phyloP scores from a whole-genome alignment of 140 eudicot species.

The Stevia rebaudiana region DNA sequence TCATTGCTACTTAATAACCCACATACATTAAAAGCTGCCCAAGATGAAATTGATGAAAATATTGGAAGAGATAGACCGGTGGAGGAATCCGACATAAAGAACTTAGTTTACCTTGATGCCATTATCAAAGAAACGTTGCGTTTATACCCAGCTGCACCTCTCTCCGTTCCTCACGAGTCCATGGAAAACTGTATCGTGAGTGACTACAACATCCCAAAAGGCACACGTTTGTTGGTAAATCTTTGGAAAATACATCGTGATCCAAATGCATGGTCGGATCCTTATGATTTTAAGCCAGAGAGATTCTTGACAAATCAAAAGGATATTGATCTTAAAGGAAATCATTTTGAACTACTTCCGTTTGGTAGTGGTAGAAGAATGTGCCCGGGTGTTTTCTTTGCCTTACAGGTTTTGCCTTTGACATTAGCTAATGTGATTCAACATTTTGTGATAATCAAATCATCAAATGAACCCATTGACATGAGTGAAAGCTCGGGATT shows the following conservation, averaged over 20 bases:
- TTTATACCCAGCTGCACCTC: constrained; percentile 17
- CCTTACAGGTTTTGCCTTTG: constrained; percentile 9
- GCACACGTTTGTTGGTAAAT: constrained; percentile 34
- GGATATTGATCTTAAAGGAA: constrained; percentile 29
- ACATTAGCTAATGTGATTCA: constrained; percentile 36
- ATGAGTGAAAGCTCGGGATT: constrained; percentile 33
- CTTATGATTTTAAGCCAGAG: constrained; percentile 41
- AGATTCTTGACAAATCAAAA: constrained; percentile 36
- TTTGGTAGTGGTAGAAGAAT: constrained; percentile 39
- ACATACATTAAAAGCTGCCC: constrained; percentile 17
- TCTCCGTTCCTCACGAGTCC: constrained; percentile 26
- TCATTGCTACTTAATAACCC: constrained; percentile 41
- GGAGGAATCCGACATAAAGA: constrained; percentile 35
- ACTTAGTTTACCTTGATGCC: constrained; percentile 39
- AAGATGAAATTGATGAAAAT: constrained; percentile 36
- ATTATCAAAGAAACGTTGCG: constrained; percentile 42
- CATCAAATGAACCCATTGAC: constrained; percentile 17
- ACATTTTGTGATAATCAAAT: constrained; percentile 24
- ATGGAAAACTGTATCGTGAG: constrained; percentile 32
- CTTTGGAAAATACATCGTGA: constrained; percentile 41
- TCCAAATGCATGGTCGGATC: constrained; percentile 36
- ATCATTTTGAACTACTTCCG: constrained; percentile 38
- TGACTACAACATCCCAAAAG: constrained; percentile 34
- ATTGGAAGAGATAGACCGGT: constrained; percentile 39
- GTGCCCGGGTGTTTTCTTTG: constrained; percentile 30